These are phyloP conservation scores for Lipomyces chichibuensis DNA, from an alignment of 805 yeast species.

Conservation along the genomic window DNA sequence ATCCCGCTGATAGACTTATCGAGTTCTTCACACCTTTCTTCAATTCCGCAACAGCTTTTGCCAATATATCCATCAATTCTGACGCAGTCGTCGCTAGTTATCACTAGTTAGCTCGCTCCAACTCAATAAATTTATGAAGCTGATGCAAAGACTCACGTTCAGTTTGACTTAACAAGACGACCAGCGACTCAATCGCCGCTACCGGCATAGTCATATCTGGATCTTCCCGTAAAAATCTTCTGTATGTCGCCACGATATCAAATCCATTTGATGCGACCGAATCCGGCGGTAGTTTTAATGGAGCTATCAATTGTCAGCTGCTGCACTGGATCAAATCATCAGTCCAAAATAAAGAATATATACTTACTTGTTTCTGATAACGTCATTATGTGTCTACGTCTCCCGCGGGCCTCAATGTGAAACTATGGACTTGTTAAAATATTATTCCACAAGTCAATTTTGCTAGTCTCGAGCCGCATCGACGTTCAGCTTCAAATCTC, in stretches of 20 bases:
- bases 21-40: slow-evolving; percentile 85
- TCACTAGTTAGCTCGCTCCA: background rate
- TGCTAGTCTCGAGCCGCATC: no score
- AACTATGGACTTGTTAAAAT: background rate
- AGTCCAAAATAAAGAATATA: background rate
- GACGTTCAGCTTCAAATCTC: no score
- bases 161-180: slow-evolving; percentile 75
- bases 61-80: slow-evolving; percentile 80
- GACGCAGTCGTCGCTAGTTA: slow-evolving; percentile 76
- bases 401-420: background rate
- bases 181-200: slow-evolving; percentile 95
- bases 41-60: slow-evolving; percentile 72
- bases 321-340: background rate
- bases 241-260: slow-evolving; percentile 80
- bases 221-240: slow-evolving; percentile 81
- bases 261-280: slow-evolving; percentile 48
- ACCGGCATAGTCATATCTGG: slow-evolving; percentile 99
- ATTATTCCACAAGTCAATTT: no score
- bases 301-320: background rate
- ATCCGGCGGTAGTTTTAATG: background rate
- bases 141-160: slow-evolving; percentile 52
- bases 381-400: background rate
- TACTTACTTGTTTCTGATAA: background rate
- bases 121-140: background rate
- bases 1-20: slow-evolving; percentile 92